Percentiles rank a stretch among this genome's conserved stretches.
Conservation (phyloP, 495 filamentous ascomycete species). For the Aspergillus hancockii region DNA sequence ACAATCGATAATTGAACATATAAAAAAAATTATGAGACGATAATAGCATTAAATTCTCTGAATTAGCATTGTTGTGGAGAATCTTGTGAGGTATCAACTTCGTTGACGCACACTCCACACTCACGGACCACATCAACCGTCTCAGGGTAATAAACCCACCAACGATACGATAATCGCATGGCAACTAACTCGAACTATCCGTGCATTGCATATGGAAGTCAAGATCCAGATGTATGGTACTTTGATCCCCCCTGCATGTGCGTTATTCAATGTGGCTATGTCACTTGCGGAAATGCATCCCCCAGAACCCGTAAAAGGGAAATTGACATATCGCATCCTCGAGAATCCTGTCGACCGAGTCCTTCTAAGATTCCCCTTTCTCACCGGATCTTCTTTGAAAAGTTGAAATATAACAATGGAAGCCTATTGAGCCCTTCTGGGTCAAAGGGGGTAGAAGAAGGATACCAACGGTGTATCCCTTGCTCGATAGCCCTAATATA, state of each 20-base stretch:
- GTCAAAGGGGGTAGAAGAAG: constrained; percentile 2
- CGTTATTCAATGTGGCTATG: constrained; percentile 25
- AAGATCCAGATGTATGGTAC: constrained; percentile 13
- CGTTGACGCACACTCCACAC: not conserved
- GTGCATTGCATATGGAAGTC: constrained; percentile 8
- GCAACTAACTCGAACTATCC: not conserved
- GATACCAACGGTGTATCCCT: not conserved
- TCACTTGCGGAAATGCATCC: constrained; percentile 1
- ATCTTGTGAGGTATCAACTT: constrained; percentile 2
- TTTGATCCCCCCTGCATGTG: constrained; percentile 23
- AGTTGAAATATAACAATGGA: not conserved
- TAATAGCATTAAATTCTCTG: constrained; percentile 2
- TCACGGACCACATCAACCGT: not conserved
- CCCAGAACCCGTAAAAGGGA: constrained; percentile 6
- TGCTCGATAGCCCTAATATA: not conserved
- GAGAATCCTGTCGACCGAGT: not conserved
- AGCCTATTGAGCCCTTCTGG: not conserved
- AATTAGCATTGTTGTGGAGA: not conserved
- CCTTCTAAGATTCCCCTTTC: not conserved
- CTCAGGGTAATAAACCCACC: not conserved
- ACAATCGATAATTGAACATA: constrained; percentile 5
- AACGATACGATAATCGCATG: constrained; percentile 3
- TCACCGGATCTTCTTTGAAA: not conserved
- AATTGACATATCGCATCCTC: constrained; percentile 19
- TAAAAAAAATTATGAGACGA: not conserved